Evolutionary conservation across 345 rosid species (phyloP), one percentile per base, ranked within the genome.

Genomic region (Reutealis trisperma): DNA sequence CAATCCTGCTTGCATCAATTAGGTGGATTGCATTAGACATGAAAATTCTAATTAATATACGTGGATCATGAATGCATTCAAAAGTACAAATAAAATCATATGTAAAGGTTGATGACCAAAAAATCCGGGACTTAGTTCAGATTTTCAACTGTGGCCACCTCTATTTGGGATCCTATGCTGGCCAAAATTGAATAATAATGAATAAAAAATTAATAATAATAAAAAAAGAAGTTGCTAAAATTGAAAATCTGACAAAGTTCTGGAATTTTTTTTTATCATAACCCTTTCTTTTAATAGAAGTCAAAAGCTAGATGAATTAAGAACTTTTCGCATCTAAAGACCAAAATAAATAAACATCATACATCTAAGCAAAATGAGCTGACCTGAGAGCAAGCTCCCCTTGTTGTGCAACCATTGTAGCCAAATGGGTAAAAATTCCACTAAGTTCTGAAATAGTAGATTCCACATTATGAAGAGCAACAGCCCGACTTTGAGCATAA

Each of bases 341-440:
- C 11, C 18, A 66, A 41, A 60, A 41, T 1, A 60, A 14, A 27
- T 52, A 55, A 60, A 57, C 34, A 61, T 10, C 22, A 37, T 27
- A 57, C 55, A 84, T 55, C 25, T 32, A 30, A 78, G 57, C 22
- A 69, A 54, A 70, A 32, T 19, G n/a, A 67, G 62, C 74, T 51
- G 51, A 91, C 96, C 96, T 89, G 84, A 93, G 93, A 68, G 98
- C 98, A 75, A 93, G 88, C 84, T 91, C 96, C 52, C 97, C 99
- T 52, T 89, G 98, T 71, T 93, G 90, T 25, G 96, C 89, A 73
- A 95, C 98, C 98, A 93, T 91, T 18, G 93, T 91, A 73, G 99
- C 98, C 80, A 93, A 83, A 84, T 89, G 93, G 0, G 97, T 91
- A 82, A 93, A 95, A 82, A 90, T 93, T 66, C 97, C 96, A 45